Evolutionary conservation across 2,329 filamentous ascomycete genomes (phyloP).

Genomic region (Myriosclerotinia duriaeana): DNA sequence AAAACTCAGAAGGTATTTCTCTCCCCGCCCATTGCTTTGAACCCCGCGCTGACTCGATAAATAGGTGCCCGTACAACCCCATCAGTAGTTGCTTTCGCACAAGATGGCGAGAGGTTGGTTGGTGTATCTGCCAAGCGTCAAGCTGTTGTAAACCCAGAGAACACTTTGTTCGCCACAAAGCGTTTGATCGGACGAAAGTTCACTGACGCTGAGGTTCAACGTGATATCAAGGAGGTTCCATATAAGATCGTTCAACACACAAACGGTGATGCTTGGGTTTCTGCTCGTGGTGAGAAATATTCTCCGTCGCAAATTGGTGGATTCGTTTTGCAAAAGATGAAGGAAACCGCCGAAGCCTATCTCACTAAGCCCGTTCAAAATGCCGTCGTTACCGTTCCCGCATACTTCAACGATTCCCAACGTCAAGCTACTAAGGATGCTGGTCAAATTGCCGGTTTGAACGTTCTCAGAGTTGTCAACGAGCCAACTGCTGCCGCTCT

Average conservation of each 20-base stretch:
- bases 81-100: conserved; percentile 91
- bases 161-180: conserved; percentile 98
- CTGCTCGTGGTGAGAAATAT: conserved; percentile 91
- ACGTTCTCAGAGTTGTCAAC: conserved; percentile 96
- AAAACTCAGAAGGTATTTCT: conserved; percentile 83
- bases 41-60: conserved; percentile 5
- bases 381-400: conserved; percentile 92
- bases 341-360: conserved; percentile 95
- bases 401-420: conserved; percentile 99
- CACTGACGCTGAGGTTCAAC: conserved; percentile 88
- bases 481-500: conserved; percentile 95
- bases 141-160: conserved; percentile 97
- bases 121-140: conserved; percentile 98
- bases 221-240: conserved; percentile 94
- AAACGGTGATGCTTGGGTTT: conserved; percentile 96
- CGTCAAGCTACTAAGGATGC: conserved; percentile 98
- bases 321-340: conserved; percentile 97
- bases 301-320: conserved; percentile 98
- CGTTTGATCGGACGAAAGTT: conserved; percentile 98
- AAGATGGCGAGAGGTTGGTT: conserved; percentile 93
- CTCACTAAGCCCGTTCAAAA: conserved; percentile 90
- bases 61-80: conserved; percentile 84
- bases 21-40: neutral
- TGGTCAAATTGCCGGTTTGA: conserved; percentile 91
- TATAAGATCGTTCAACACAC: conserved; percentile 98